Percentiles rank a stretch among this genome's conserved stretches.
These are phyloP conservation scores for Xylaria sp. DNA, from an alignment of 2,329 filamentous ascomycete species.

Conservation along the genomic window DNA sequence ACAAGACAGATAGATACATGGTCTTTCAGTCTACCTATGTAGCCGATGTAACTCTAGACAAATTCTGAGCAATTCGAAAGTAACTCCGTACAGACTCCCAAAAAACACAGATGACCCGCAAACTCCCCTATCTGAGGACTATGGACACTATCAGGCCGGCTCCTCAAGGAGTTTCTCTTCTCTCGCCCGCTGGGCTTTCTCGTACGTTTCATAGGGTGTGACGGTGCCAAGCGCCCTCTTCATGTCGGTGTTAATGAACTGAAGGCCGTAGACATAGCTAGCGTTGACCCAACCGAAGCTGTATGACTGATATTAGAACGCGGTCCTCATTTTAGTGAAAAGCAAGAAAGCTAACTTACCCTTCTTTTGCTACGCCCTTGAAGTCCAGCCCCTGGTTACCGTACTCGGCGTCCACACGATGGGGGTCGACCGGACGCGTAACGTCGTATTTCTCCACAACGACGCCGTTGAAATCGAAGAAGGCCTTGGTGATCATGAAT, in stretches of 20 bases:
- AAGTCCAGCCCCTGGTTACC: conserved; percentile 97
- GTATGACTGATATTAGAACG: conserved; percentile 32
- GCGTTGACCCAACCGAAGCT: conserved; percentile 99
- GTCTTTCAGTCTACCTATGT: conserved; percentile 5
- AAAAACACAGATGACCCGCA: neutral
- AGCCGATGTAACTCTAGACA: conserved; percentile 11
- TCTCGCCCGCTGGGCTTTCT: conserved; percentile 71
- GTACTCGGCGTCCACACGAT: conserved; percentile 95
- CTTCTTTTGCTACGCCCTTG: conserved; percentile 94
- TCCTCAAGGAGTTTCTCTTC: conserved; percentile 62
- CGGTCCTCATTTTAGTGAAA: neutral
- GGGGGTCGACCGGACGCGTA: conserved; percentile 87
- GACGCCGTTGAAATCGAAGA: conserved; percentile 97
- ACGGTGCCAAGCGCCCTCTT: conserved; percentile 87
- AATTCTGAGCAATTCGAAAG: conserved; percentile 11
- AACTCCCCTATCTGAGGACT: neutral
- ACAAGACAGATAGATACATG: neutral
- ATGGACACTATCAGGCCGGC: conserved; percentile 33
- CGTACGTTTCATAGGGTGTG: conserved; percentile 86
- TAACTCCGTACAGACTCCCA: neutral
- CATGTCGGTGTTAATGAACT: conserved; percentile 90
- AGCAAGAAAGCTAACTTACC: conserved; percentile 69
- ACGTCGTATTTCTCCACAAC: conserved; percentile 99
- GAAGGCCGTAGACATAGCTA: conserved; percentile 93
- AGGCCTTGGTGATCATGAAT: conserved; percentile 98